Percentiles rank a stretch among this genome's conserved stretches.
Conservation (phyloP, 768 basidiomycete genomes). For the Trametes cingulata region DNA sequence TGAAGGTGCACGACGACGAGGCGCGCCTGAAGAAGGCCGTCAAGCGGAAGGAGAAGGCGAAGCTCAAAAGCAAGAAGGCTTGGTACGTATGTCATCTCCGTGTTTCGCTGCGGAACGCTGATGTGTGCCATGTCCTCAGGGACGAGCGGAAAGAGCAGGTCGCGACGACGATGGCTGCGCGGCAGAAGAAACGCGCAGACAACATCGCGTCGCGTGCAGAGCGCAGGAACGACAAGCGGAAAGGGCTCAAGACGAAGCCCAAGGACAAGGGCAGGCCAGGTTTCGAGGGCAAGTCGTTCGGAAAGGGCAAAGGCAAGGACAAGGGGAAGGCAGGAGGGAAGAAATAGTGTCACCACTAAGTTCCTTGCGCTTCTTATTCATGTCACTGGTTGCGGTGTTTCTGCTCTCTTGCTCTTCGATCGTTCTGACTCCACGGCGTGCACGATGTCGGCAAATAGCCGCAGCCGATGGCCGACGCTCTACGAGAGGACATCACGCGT, state of each 20-base stretch:
- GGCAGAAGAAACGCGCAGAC: constrained; percentile 87
- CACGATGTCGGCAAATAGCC: no score
- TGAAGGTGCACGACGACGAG: constrained; percentile 91
- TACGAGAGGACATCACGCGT: no score
- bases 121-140: constrained; percentile 46
- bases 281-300: constrained; percentile 84
- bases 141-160: constrained; percentile 83
- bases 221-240: constrained; percentile 61
- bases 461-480: no score
- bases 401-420: not conserved
- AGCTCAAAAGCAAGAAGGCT: constrained; percentile 76
- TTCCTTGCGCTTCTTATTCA: not conserved
- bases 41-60: constrained; percentile 91
- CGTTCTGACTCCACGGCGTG: not conserved
- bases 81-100: constrained; percentile 60
- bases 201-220: constrained; percentile 90
- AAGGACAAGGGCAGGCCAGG: constrained; percentile 74
- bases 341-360: not conserved
- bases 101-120: not conserved
- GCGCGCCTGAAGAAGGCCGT: constrained; percentile 84
- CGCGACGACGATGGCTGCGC: constrained; percentile 72
- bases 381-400: not conserved
- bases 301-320: constrained; percentile 42
- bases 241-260: constrained; percentile 50
- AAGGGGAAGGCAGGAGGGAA: constrained; percentile 18